Percentiles rank a stretch among this genome's conserved stretches.
phyloP scores from a whole-genome alignment of 2,329 filamentous ascomycete genomes.

The Alternaria longipes region DNA sequence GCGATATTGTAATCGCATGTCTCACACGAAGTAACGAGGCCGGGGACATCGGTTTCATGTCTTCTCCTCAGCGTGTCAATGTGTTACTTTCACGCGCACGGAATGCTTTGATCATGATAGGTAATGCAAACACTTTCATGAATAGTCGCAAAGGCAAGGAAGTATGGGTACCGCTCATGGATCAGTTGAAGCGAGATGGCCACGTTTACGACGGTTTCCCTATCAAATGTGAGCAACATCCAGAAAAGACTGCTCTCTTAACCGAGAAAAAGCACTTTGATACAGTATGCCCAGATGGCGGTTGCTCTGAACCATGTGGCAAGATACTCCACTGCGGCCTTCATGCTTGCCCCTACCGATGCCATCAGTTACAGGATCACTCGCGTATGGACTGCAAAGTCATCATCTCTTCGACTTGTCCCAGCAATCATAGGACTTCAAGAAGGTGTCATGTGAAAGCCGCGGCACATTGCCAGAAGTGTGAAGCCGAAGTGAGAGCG shows the following conservation, averaged over 20 bases:
- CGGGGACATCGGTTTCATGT: constrained; percentile 76
- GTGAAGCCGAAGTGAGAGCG: constrained; percentile 61
- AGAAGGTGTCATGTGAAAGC: constrained; percentile 58
- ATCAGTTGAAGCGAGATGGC: constrained; percentile 61
- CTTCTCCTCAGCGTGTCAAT: constrained; percentile 71
- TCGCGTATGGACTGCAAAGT: constrained; percentile 60
- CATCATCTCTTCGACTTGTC: constrained; percentile 60
- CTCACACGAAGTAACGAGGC: constrained; percentile 71
- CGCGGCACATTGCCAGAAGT: constrained; percentile 59
- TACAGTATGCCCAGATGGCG: constrained; percentile 71
- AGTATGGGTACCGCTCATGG: constrained; percentile 68
- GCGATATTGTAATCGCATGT: constrained; percentile 74
- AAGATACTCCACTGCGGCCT: constrained; percentile 63
- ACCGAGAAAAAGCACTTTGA: constrained; percentile 67
- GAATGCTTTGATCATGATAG: constrained; percentile 72
- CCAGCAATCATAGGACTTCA: constrained; percentile 60
- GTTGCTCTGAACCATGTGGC: constrained; percentile 69
- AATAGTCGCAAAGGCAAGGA: constrained; percentile 64
- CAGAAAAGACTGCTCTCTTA: constrained; percentile 57
- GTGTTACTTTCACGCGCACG: constrained; percentile 75
- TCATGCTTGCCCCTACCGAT: constrained; percentile 68
- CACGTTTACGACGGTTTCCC: constrained; percentile 55
- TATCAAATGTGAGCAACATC: constrained; percentile 48
- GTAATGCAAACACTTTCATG: constrained; percentile 74
- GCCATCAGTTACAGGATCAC: constrained; percentile 70